These are phyloP conservation scores for Geotrichum klebahnii DNA, from an alignment of 1,139 yeast genomes.

Conservation along the genomic window DNA sequence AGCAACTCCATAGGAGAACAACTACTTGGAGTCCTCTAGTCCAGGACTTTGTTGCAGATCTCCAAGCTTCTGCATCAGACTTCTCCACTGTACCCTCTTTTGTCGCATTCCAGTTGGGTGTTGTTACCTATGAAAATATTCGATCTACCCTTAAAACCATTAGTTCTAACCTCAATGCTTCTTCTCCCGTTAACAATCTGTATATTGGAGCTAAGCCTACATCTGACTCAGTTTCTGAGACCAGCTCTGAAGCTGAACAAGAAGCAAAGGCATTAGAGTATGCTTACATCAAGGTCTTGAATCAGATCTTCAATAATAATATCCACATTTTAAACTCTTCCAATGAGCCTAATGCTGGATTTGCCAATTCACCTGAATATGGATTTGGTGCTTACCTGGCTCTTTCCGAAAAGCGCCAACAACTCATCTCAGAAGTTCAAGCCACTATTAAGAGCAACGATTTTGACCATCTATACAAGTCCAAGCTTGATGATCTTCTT, in stretches of 20 bases:
- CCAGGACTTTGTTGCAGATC: constrained; percentile 68
- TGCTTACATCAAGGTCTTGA: constrained; percentile 71
- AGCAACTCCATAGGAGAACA: constrained; percentile 50
- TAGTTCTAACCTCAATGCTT: constrained; percentile 50
- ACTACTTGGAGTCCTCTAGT: constrained; percentile 63
- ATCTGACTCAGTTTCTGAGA: constrained; percentile 22
- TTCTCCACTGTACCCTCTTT: constrained; percentile 38
- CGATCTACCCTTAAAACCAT: constrained; percentile 49
- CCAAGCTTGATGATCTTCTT: constrained; percentile 53
- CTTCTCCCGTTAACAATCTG: constrained; percentile 59
- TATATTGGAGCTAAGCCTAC: constrained; percentile 49
- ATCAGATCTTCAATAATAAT: constrained; percentile 56
- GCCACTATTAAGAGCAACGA: constrained; percentile 49
- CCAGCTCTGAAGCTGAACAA: constrained; percentile 40
- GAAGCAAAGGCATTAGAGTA: constrained; percentile 59
- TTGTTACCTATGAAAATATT: constrained; percentile 46
- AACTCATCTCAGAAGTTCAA: constrained; percentile 50
- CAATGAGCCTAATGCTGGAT: constrained; percentile 44
- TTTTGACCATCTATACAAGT: constrained; percentile 47
- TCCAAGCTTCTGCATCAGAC: constrained; percentile 49
- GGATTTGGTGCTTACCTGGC: constrained; percentile 78
- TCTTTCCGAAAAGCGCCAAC: constrained; percentile 45
- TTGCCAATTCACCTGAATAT: constrained; percentile 62
- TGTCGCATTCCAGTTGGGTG: constrained; percentile 58
- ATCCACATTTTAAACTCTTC: constrained; percentile 59